Evolutionary conservation across 257 asterid genomes (phyloP), one percentile per base, ranked within the genome.

Genomic region (Forsythia viridissima): DNA sequence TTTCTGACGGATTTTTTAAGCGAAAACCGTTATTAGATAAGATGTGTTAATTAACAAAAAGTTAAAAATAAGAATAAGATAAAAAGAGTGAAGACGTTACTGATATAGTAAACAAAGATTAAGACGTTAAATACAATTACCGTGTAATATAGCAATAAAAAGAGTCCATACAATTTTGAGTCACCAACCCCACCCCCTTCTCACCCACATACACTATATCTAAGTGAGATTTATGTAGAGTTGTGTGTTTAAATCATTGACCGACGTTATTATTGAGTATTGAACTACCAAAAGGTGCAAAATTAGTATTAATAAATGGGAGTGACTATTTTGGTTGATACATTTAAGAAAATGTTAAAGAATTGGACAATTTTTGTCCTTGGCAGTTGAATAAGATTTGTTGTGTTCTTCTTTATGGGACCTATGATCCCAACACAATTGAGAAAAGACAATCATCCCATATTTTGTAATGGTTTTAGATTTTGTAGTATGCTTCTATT

Each of bases 221-320:
- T 24, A 24, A 24, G 24, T 52, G 36, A 61, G 71, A 36, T 71
- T 66, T 59, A 77, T 82, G 72, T 75, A 70, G 82, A 68, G 38
- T 63, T 71, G 83, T 75, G 82, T 78, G 72, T 18, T 65, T 74
- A 85, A 85, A 85, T 79, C 70, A 81, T 81, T 81, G 84, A 75
- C 75, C 78, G 18, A 63, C 77, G 20, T 7, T 5, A 13, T 5
- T 30, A 30, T 30, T 30, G 34, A 30, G 34, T 24, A 6, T 38
- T 12, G 78, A 61, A 82, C 80, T 63, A 55, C 72, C 67, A 65
- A 38, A 81, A 81, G 72, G 85, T 72, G 81, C 65, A 76, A 80
- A 76, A 24, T 72, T 81, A 78, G 74, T 44, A 74, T 70, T 63
- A 63, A 48, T 80, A 82, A 82, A 39, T 77, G 76, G 71, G 42